Evolutionary conservation across 768 basidiomycete genomes (phyloP).

Genomic region (Pleurotus pulmonarius): DNA sequence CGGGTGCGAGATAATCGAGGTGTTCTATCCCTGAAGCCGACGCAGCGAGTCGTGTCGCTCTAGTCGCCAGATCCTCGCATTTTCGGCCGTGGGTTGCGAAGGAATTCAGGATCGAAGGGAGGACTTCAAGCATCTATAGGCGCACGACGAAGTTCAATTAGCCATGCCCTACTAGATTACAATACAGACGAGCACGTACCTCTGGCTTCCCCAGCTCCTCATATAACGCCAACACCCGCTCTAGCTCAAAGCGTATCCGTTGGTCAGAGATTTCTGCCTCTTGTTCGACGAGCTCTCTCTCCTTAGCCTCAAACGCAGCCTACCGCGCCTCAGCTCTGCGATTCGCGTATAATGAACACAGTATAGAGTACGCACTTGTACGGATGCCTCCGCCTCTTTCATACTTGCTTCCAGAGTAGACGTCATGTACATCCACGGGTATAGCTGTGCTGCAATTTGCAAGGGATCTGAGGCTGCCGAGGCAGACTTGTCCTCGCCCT

Average conservation of each 20-base stretch:
- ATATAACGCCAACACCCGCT: slow-evolving; percentile 38
- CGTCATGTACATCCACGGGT: slow-evolving; percentile 61
- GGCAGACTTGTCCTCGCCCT: no score
- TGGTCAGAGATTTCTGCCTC: slow-evolving; percentile 40
- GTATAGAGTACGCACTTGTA: slow-evolving; percentile 22
- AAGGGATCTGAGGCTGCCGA: slow-evolving; percentile 29
- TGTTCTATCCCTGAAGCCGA: slow-evolving; percentile 20
- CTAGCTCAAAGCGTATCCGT: slow-evolving; percentile 38
- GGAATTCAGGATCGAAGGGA: slow-evolving; percentile 43
- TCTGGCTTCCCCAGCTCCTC: slow-evolving; percentile 39
- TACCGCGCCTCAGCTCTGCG: slow-evolving; percentile 11
- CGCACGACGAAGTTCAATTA: not conserved
- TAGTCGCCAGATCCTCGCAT: slow-evolving; percentile 35
- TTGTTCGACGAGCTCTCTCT: slow-evolving; percentile 29
- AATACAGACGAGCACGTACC: slow-evolving; percentile 16
- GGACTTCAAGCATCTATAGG: slow-evolving; percentile 37
- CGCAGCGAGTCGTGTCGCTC: slow-evolving; percentile 20
- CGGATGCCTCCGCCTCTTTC: slow-evolving; percentile 31
- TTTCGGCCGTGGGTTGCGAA: slow-evolving; percentile 45
- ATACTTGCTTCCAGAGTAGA: slow-evolving; percentile 52
- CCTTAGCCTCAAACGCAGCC: slow-evolving; percentile 32
- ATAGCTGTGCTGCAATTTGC: slow-evolving; percentile 48
- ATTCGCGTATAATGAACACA: not conserved
- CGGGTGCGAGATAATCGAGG: slow-evolving; percentile 33
- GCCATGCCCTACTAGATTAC: slow-evolving; percentile 2